Evolutionary conservation across 192 early-diverging fungal genomes (phyloP).

Genomic region (Rhizoclosmatium globosum): DNA sequence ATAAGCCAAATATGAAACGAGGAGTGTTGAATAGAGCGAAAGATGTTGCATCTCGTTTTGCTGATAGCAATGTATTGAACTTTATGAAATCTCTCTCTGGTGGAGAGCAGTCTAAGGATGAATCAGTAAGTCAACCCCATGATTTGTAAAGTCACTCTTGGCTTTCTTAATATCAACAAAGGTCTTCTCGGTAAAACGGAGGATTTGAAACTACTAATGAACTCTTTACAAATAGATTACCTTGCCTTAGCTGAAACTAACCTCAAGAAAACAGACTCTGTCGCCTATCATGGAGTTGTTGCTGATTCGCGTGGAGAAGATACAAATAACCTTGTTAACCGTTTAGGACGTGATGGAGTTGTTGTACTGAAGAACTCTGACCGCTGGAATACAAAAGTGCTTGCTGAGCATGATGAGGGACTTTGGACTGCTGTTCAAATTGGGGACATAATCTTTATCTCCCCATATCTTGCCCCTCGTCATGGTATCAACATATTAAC

Average conservation of each 20-base stretch:
- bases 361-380: not conserved
- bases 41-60: too few species aligned
- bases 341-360: not conserved
- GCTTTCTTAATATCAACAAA: slow-evolving; percentile 14
- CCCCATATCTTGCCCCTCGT: not conserved
- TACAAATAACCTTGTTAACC: not conserved
- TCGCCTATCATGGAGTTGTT: not conserved
- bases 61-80: too few species aligned
- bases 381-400: not conserved
- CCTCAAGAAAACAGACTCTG: not conserved
- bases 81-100: too few species aligned
- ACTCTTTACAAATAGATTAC: not conserved
- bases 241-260: not conserved
- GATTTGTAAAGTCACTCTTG: not conserved
- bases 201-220: not conserved
- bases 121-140: too few species aligned
- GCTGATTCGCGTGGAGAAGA: not conserved
- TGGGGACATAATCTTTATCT: not conserved
- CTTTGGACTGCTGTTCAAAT: not conserved
- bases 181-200: not conserved
- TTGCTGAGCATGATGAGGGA: not conserved
- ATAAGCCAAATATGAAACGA: too few species aligned
- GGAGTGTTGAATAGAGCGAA: too few species aligned
- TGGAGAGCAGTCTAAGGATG: too few species aligned
- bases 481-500: not conserved